phyloP scores from a whole-genome alignment of 2,329 filamentous ascomycete genomes.

The Fusarium sacchari region DNA sequence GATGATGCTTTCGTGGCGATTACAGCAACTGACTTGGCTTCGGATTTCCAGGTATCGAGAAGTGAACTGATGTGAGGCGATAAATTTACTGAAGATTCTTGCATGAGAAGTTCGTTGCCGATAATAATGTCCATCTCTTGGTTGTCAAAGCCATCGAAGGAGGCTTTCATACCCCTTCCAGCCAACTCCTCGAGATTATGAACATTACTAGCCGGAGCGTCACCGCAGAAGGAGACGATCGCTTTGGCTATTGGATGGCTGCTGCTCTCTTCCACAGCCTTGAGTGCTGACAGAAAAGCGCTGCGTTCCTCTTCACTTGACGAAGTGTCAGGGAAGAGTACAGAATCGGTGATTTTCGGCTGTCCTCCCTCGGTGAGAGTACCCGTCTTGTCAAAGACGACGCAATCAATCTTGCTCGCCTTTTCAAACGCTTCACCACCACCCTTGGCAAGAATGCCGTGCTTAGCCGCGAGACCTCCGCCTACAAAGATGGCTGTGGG shows the following conservation, averaged over 20 bases:
- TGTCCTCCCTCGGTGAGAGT: slow-evolving; percentile 80
- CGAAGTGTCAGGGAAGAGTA: slow-evolving; percentile 50
- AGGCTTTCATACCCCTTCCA: slow-evolving; percentile 75
- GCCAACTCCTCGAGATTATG: slow-evolving; percentile 71
- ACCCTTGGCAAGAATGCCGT: slow-evolving; percentile 84
- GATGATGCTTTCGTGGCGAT: slow-evolving; percentile 55
- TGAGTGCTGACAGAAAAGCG: slow-evolving; percentile 63
- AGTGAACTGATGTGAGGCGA: slow-evolving; percentile 47
- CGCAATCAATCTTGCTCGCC: slow-evolving; percentile 78
- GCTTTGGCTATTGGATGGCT: slow-evolving; percentile 80
- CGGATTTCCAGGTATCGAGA: slow-evolving; percentile 67
- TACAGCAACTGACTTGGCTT: slow-evolving; percentile 73
- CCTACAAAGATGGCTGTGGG: slow-evolving; percentile 88
- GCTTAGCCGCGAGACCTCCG: slow-evolving; percentile 79
- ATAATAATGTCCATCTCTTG: slow-evolving; percentile 65
- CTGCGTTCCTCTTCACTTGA: slow-evolving; percentile 39
- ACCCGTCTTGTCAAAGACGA: slow-evolving; percentile 91
- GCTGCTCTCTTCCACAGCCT: slow-evolving; percentile 74
- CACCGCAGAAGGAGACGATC: slow-evolving; percentile 69
- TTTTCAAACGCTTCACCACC: slow-evolving; percentile 89
- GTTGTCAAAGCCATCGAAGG: slow-evolving; percentile 33
- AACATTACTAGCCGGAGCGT: slow-evolving; percentile 48
- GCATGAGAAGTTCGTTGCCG: slow-evolving; percentile 79
- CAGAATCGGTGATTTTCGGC: slow-evolving; percentile 71
- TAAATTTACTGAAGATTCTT: slow-evolving; percentile 56